Conservation (phyloP, 345 rosid genomes). For the Cardamine chenopodiifolia region DNA sequence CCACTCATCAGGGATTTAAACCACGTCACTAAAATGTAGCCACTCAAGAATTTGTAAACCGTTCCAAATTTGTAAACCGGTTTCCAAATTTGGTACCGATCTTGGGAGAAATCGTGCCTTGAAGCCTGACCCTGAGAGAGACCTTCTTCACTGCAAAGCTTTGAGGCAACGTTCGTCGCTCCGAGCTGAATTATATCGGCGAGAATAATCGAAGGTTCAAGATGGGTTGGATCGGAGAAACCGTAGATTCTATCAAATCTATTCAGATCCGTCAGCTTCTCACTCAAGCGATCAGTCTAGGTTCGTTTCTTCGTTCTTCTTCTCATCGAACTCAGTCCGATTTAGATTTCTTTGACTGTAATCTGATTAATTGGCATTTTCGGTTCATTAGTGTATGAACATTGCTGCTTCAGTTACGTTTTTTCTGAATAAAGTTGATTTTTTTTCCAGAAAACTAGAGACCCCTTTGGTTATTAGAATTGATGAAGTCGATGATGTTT, state of each 20-base stretch:
- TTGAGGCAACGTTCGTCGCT: conserved; percentile 23
- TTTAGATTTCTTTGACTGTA: background rate
- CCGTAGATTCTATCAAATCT: conserved; percentile 51
- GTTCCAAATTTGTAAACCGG: conserved; percentile 24
- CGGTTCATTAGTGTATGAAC: conserved; percentile 11
- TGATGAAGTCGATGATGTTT: conserved; percentile 26
- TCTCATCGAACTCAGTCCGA: conserved; percentile 16
- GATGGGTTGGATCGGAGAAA: conserved; percentile 47
- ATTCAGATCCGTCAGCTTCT: conserved; percentile 54
- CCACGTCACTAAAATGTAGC: conserved; percentile 25
- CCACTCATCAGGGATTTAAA: conserved; percentile 16
- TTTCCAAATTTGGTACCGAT: conserved; percentile 11
- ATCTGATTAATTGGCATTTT: background rate
- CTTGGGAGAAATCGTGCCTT: conserved; percentile 15
- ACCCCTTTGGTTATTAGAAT: conserved; percentile 5
- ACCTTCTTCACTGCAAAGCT: conserved; percentile 4
- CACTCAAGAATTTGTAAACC: conserved; percentile 10
- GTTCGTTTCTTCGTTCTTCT: conserved; percentile 43
- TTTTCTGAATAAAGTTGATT: background rate
- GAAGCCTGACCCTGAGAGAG: conserved; percentile 24
- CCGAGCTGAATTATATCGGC: conserved; percentile 29
- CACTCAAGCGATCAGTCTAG: conserved; percentile 57
- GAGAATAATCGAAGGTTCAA: background rate
- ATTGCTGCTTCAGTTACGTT: background rate
- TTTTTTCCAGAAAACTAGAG: background rate